phyloP scores from a whole-genome alignment of 768 basidiomycete species.

The Hebeloma cylindrosporum region DNA sequence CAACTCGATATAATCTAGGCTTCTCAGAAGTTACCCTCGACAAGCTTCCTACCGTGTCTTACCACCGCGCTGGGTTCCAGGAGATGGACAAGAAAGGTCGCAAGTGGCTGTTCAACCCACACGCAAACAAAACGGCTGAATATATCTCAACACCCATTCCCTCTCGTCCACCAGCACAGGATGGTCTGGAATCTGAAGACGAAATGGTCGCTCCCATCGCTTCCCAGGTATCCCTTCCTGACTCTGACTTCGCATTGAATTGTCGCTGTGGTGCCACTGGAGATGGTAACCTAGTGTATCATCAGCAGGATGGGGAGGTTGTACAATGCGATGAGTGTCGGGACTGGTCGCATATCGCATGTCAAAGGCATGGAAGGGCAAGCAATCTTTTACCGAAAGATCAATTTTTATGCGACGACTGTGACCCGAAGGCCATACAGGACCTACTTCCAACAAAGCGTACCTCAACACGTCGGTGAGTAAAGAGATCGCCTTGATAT shows the following conservation, averaged over 20 bases:
- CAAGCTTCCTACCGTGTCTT: slow-evolving; percentile 4
- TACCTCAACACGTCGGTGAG: too few relatives aligned
- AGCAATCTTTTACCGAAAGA: slow-evolving; percentile 9
- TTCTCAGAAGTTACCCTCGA: slow-evolving; percentile 6
- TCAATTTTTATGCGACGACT: slow-evolving; percentile 20
- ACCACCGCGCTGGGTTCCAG: neutral
- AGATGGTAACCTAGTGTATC: slow-evolving; percentile 9
- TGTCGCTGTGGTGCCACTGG: slow-evolving; percentile 16
- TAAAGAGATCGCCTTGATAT: too few relatives aligned
- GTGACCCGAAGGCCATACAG: slow-evolving; percentile 4
- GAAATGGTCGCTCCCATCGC: neutral
- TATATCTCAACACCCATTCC: slow-evolving; percentile 11
- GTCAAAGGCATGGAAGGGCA: slow-evolving; percentile 25
- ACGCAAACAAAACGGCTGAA: slow-evolving; percentile 9
- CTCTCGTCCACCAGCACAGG: too few relatives aligned
- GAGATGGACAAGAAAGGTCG: slow-evolving; percentile 7
- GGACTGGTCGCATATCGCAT: slow-evolving; percentile 27
- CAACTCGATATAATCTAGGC: slow-evolving; percentile 1
- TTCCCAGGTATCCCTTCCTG: neutral
- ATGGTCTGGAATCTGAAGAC: slow-evolving; percentile 8
- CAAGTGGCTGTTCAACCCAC: slow-evolving; percentile 15
- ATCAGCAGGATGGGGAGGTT: slow-evolving; percentile 16
- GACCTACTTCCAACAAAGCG: too few relatives aligned
- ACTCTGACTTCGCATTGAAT: slow-evolving; percentile 11
- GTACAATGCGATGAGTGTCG: slow-evolving; percentile 22